Conservation (phyloP, 2,329 filamentous ascomycete genomes). For the Scedosporium apiospermum region DNA sequence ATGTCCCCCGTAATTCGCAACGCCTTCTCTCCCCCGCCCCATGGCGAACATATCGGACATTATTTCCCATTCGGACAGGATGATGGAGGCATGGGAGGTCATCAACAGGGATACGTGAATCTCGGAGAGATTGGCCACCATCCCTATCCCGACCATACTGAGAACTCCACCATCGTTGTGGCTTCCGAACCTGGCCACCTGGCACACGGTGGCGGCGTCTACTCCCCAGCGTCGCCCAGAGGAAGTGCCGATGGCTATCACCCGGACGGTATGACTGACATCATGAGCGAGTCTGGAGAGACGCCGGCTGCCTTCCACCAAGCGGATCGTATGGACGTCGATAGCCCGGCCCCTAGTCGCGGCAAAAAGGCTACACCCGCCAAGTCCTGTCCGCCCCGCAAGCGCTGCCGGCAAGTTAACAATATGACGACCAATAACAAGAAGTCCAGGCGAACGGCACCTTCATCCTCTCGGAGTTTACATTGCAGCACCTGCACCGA, state of each 20-base stretch:
- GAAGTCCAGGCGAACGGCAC: too few relatives aligned
- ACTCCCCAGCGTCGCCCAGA: neutral
- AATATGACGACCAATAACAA: neutral
- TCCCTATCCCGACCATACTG: neutral
- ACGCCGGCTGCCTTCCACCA: neutral
- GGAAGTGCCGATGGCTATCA: neutral
- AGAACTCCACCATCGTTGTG: neutral
- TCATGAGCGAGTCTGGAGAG: neutral
- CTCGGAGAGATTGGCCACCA: neutral
- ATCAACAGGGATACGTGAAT: neutral
- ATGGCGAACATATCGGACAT: too few relatives aligned
- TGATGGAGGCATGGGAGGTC: neutral
- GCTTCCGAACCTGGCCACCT: neutral
- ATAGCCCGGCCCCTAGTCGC: neutral
- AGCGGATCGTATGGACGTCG: neutral
- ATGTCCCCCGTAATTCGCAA: neutral
- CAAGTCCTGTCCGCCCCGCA: neutral
- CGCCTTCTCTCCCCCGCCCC: neutral
- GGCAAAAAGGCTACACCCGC: neutral
- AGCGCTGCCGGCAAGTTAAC: neutral
- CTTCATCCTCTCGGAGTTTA: too few relatives aligned
- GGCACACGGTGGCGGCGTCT: neutral
- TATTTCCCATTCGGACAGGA: neutral
- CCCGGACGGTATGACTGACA: neutral
- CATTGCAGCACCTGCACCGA: constrained; percentile 4